phyloP scores from a whole-genome alignment of 2,329 filamentous ascomycete species.

The Sporothrix mexicana region DNA sequence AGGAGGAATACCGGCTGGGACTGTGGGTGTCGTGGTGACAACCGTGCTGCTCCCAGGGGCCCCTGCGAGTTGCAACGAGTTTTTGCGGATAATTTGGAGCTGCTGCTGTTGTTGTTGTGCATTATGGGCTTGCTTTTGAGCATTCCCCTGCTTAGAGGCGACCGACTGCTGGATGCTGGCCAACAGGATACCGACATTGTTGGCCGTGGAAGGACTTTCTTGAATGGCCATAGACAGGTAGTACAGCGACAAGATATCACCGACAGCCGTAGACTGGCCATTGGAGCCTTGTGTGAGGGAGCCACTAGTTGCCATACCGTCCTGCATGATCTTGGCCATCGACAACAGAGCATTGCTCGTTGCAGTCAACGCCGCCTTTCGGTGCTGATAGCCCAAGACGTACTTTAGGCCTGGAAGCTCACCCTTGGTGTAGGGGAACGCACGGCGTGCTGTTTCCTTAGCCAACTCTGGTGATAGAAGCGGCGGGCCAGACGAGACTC shows the following conservation, averaged over 20 bases:
- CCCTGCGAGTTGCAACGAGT: constrained; percentile 1
- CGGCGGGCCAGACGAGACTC: constrained; percentile 63
- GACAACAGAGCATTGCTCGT: constrained; percentile 96
- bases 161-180: constrained; percentile 81
- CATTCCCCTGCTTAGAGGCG: neutral
- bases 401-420: constrained; percentile 79
- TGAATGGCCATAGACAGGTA: constrained; percentile 94
- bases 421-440: constrained; percentile 74
- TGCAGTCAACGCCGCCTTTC: constrained; percentile 83
- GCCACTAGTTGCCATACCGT: constrained; percentile 81
- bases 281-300: constrained; percentile 55
- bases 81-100: constrained; percentile 6
- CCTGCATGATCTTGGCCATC: constrained; percentile 96
- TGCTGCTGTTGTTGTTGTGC: constrained; percentile 17
- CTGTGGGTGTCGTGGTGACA: constrained; percentile 51
- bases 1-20: constrained; percentile 72
- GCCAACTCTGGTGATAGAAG: constrained; percentile 84
- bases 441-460: constrained; percentile 78
- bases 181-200: constrained; percentile 97
- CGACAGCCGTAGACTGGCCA: constrained; percentile 74
- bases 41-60: constrained; percentile 34
- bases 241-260: constrained; percentile 92
- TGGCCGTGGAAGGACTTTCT: constrained; percentile 94
- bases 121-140: neutral
- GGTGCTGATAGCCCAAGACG: constrained; percentile 72